Evolutionary conservation across 2,329 filamentous ascomycete species (phyloP).

Genomic region (Neonectria sp.): DNA sequence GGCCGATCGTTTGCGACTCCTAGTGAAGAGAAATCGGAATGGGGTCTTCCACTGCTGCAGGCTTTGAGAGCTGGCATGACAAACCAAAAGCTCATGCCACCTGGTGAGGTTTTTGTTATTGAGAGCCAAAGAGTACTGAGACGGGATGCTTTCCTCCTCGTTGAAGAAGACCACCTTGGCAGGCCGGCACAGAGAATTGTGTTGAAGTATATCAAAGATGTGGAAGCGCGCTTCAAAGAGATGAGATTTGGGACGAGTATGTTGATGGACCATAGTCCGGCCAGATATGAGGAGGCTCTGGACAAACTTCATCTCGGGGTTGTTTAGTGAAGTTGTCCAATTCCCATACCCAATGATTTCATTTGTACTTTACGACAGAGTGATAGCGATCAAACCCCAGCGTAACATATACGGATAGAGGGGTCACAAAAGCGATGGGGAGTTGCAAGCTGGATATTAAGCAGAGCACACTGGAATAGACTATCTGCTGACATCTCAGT

Average conservation of each 20-base stretch:
- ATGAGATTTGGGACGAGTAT: constrained; percentile 80
- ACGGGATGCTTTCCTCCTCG: constrained; percentile 72
- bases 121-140: constrained; percentile 78
- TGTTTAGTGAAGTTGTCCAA: constrained; percentile 44
- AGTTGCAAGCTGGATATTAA: neutral
- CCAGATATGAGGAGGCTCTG: constrained; percentile 79
- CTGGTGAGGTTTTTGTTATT: constrained; percentile 82
- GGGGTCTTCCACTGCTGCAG: constrained; percentile 78
- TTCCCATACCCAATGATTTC: neutral
- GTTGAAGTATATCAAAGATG: constrained; percentile 79
- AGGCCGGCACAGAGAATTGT: constrained; percentile 78
- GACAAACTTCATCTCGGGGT: constrained; percentile 70
- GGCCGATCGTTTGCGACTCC: constrained; percentile 55
- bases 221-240: constrained; percentile 79
- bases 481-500: neutral
- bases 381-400: neutral
- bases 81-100: constrained; percentile 79
- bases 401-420: neutral
- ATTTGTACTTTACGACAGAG: neutral
- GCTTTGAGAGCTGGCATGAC: constrained; percentile 78
- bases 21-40: constrained; percentile 73
- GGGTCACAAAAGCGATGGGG: neutral
- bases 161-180: constrained; percentile 67
- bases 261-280: constrained; percentile 83
- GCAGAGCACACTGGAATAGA: neutral